A percentile compares a stretch with the other conserved stretches of the same genome.
phyloP scores from a whole-genome alignment of 2,329 filamentous ascomycete species.

The Cladobotryum protrusum region DNA sequence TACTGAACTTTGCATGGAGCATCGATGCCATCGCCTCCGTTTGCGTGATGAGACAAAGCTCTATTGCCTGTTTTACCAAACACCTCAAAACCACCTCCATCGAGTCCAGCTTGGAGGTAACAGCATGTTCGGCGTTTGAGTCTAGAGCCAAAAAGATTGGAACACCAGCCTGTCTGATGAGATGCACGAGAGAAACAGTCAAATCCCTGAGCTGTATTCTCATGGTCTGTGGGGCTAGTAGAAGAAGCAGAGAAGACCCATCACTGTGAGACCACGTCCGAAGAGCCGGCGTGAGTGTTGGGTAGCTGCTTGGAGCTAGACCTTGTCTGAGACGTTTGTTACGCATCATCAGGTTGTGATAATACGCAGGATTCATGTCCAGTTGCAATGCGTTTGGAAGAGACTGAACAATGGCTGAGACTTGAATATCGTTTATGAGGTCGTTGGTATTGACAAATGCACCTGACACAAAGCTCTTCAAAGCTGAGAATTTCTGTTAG shows the following conservation, averaged over 20 bases:
- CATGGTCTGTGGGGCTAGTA: neutral
- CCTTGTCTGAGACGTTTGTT: neutral
- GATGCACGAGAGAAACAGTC: neutral
- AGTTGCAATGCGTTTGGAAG: neutral
- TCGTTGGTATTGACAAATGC: neutral
- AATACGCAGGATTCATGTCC: neutral
- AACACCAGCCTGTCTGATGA: neutral
- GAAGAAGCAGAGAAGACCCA: neutral
- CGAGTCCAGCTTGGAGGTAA: neutral
- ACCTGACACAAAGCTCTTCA: neutral
- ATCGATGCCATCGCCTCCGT: neutral
- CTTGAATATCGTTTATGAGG: neutral
- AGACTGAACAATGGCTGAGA: neutral
- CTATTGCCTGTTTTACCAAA: neutral
- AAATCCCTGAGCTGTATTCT: neutral
- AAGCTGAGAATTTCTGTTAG: neutral
- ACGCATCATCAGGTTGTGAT: neutral
- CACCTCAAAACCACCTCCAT: neutral
- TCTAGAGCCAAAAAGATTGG: neutral
- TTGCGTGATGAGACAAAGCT: neutral
- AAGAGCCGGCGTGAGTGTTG: neutral
- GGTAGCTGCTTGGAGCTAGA: neutral
- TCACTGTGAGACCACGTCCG: neutral
- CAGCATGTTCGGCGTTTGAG: neutral
- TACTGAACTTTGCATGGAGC: neutral